phyloP scores from a whole-genome alignment of 805 yeast genomes.

The Candida chauliodis region DNA sequence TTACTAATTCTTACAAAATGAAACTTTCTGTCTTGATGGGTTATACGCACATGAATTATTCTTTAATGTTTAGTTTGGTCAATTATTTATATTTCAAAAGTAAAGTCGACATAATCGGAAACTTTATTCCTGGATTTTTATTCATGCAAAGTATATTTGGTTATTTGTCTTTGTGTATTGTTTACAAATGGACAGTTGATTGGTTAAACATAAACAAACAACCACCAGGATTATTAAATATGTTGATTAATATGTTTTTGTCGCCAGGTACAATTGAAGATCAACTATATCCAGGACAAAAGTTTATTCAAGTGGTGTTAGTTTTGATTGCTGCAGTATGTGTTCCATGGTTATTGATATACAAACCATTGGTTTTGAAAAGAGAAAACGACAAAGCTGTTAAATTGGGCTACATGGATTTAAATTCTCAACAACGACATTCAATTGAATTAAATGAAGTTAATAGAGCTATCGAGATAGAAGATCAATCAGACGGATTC shows the following conservation, averaged over 20 bases:
- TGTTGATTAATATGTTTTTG: constrained; percentile 73
- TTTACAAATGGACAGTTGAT: constrained; percentile 72
- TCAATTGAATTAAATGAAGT: constrained; percentile 41
- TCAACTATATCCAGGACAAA: constrained; percentile 63
- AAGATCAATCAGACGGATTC: constrained; percentile 22
- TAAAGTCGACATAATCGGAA: constrained; percentile 64
- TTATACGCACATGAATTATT: constrained; percentile 69
- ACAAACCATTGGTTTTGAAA: constrained; percentile 54
- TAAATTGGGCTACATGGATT: constrained; percentile 35
- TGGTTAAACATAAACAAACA: constrained; percentile 61
- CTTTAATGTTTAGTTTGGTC: constrained; percentile 63
- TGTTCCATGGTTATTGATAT: constrained; percentile 69
- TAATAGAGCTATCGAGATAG: constrained; percentile 26
- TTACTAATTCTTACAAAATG: constrained; percentile 75
- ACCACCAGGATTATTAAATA: constrained; percentile 71
- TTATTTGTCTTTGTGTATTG: constrained; percentile 59
- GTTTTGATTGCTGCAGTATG: constrained; percentile 60
- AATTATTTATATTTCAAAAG: constrained; percentile 58
- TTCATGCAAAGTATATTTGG: constrained; percentile 79
- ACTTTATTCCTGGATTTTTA: constrained; percentile 67
- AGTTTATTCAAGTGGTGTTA: constrained; percentile 54
- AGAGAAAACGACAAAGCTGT: constrained; percentile 33
- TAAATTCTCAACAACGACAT: constrained; percentile 41
- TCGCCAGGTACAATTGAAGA: constrained; percentile 70
- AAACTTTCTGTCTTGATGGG: constrained; percentile 75